Conservation (phyloP, 2,329 filamentous ascomycete species). For the Penicillium sp. region DNA sequence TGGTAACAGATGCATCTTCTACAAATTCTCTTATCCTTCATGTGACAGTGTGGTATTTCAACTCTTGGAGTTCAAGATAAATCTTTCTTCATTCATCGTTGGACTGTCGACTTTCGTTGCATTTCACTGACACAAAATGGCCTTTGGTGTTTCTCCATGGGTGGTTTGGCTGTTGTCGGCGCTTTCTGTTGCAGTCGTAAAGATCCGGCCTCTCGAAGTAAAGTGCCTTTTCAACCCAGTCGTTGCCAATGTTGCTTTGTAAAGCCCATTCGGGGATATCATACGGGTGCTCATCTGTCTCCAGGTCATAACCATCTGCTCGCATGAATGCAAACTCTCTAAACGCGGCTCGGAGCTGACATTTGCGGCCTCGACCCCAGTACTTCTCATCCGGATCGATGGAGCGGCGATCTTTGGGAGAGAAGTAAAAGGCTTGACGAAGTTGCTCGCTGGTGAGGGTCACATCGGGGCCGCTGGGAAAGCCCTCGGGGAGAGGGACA, state of each 20-base stretch:
- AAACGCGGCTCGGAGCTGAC: background rate
- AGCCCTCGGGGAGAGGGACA: background rate
- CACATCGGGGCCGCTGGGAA: background rate
- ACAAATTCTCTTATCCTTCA: no score
- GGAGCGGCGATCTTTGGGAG: background rate
- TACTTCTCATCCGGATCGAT: background rate
- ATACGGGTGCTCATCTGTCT: background rate
- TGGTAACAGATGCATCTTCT: no score
- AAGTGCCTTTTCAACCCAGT: background rate
- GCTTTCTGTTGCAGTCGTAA: background rate
- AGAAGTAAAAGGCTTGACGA: background rate
- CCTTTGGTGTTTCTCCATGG: no score
- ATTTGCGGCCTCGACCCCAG: background rate
- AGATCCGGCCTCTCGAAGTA: background rate
- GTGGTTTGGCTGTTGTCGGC: background rate
- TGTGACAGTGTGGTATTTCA: no score
- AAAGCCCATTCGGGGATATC: background rate
- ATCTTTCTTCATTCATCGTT: no score
- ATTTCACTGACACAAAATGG: no score
- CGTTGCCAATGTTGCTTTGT: background rate
- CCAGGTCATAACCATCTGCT: background rate
- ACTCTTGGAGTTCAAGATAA: no score
- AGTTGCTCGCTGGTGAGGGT: background rate
- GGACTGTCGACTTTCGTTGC: no score
- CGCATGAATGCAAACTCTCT: background rate